phyloP scores from a whole-genome alignment of 1,139 yeast genomes.

The Pichia sp. region DNA sequence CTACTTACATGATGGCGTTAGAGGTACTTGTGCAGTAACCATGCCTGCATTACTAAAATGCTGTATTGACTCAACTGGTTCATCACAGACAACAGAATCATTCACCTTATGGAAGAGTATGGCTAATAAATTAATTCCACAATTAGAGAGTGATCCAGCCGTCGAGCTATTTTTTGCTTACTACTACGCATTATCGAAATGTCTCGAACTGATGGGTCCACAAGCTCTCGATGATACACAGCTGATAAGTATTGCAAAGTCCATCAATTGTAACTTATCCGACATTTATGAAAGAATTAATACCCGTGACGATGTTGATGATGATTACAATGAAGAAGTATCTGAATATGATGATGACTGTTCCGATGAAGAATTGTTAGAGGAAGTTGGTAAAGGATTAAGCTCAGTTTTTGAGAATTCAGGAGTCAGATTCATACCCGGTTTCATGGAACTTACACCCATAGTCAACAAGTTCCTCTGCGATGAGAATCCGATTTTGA shows the following conservation, averaged over 20 bases:
- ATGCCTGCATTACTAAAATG: constrained; percentile 74
- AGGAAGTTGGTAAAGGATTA: constrained; percentile 76
- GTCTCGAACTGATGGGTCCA: constrained; percentile 64
- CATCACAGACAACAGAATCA: constrained; percentile 50
- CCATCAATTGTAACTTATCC: constrained; percentile 56
- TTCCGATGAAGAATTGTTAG: constrained; percentile 84
- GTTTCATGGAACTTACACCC: constrained; percentile 55
- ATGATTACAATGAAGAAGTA: constrained; percentile 68
- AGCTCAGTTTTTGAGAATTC: constrained; percentile 69
- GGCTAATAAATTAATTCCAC: constrained; percentile 62
- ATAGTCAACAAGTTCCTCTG: constrained; percentile 51
- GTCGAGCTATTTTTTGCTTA: constrained; percentile 78
- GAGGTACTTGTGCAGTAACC: constrained; percentile 82
- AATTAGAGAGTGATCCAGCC: constrained; percentile 73
- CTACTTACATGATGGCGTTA: constrained; percentile 89
- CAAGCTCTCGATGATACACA: constrained; percentile 55
- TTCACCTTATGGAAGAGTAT: constrained; percentile 69
- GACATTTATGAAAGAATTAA: constrained; percentile 72
- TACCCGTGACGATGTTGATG: constrained; percentile 65
- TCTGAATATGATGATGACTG: constrained; percentile 81
- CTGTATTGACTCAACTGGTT: constrained; percentile 57
- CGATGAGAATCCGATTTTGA: constrained; percentile 64
- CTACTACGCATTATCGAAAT: constrained; percentile 67
- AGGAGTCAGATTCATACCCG: constrained; percentile 55
- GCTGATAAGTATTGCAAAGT: constrained; percentile 52